These are phyloP conservation scores for Backusella sp. DNA, from an alignment of 192 early-diverging fungal species.

Conservation along the genomic window DNA sequence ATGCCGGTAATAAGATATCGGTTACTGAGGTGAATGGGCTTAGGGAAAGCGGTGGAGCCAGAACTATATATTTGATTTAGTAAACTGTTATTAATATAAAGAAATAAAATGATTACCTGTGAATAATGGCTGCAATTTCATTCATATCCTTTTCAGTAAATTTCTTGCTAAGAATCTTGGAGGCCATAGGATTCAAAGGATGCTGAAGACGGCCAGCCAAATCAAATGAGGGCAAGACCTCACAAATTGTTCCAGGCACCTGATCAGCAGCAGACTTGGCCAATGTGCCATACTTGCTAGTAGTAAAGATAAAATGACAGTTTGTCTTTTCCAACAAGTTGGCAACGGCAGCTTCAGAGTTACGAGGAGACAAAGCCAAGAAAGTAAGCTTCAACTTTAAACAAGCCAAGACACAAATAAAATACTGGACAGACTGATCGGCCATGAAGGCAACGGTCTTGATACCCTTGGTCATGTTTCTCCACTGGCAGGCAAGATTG, in stretches of 20 bases:
- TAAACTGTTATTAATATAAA: not conserved
- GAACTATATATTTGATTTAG: not conserved
- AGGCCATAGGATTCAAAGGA: not conserved
- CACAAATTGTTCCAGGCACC: not conserved
- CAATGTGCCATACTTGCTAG: not conserved
- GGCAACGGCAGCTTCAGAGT: not conserved
- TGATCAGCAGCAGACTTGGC: not conserved
- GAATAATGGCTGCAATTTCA: not conserved
- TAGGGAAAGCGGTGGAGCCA: conserved; percentile 5
- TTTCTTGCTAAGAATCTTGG: not conserved
- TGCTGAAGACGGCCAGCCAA: not conserved
- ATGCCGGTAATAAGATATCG: not conserved
- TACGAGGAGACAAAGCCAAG: not conserved
- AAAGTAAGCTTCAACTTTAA: not conserved
- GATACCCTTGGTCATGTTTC: no score
- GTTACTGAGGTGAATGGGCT: not conserved
- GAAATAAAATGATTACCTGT: not conserved
- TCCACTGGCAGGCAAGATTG: no score
- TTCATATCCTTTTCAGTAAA: not conserved
- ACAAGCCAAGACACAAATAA: no score
- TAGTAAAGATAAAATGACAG: not conserved
- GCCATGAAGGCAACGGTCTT: no score
- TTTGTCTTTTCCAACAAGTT: not conserved
- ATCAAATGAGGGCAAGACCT: not conserved
- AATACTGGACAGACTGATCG: no score